Conservation (phyloP, 2,329 filamentous ascomycete species). For the Elsinoe australis region DNA sequence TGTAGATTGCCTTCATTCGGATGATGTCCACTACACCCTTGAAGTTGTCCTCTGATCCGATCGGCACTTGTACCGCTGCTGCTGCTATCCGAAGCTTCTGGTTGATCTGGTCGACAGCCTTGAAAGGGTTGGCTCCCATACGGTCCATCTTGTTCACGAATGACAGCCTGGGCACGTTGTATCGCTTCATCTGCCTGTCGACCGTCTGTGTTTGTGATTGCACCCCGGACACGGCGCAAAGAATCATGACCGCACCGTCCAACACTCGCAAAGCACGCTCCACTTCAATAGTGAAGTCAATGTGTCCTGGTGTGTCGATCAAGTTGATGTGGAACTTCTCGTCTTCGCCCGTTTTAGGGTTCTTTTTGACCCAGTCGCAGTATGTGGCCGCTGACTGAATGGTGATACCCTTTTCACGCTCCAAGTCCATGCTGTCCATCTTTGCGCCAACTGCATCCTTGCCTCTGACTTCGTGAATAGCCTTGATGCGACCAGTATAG, state of each 20-base stretch:
- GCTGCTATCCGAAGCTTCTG: conserved; percentile 88
- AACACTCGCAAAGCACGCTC: conserved; percentile 90
- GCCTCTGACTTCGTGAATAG: conserved; percentile 93
- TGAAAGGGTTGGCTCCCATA: conserved; percentile 97
- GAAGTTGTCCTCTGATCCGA: conserved; percentile 85
- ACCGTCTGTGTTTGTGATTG: conserved; percentile 98
- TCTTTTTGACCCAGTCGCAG: conserved; percentile 87
- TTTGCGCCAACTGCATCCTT: conserved; percentile 94
- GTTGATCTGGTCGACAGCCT: conserved; percentile 96
- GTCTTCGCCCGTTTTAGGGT: conserved; percentile 54
- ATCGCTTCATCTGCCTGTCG: conserved; percentile 96
- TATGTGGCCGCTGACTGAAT: conserved; percentile 98
- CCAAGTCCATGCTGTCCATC: conserved; percentile 99
- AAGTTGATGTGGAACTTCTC: conserved; percentile 95
- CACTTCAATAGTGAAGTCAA: conserved; percentile 98
- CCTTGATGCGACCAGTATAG: conserved; percentile 94
- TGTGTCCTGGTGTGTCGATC: conserved; percentile 97
- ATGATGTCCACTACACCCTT: conserved; percentile 88
- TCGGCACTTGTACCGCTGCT: conserved; percentile 88
- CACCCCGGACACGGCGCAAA: conserved; percentile 94
- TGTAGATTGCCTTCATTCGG: conserved; percentile 87
- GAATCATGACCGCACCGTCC: conserved; percentile 95
- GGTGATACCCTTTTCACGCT: conserved; percentile 96
- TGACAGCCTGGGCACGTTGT: conserved; percentile 89
- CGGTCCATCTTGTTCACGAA: conserved; percentile 99